Evolutionary conservation across 495 filamentous ascomycete genomes (phyloP).

Genomic region (Daldinia concentrica): DNA sequence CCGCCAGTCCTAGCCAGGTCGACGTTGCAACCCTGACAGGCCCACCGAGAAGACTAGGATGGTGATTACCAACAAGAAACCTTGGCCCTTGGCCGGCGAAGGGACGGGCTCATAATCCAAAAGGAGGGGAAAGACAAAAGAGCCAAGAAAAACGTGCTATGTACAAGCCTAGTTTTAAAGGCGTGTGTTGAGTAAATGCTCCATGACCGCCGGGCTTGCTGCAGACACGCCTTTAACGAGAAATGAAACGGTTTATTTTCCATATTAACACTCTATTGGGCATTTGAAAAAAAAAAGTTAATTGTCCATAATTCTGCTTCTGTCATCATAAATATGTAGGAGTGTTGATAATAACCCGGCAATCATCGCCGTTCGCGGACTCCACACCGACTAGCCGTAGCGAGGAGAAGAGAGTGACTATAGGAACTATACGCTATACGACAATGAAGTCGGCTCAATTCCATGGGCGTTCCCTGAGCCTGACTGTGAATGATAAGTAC

Average conservation of each 20-base stretch:
- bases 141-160: constrained; percentile 36
- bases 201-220: constrained; percentile 25
- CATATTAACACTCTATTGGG: constrained; percentile 51
- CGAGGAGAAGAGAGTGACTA: constrained; percentile 15
- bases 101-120: constrained; percentile 32
- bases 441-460: constrained; percentile 46
- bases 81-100: constrained; percentile 40
- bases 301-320: constrained; percentile 35
- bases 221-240: constrained; percentile 36
- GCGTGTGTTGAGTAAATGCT: constrained; percentile 28
- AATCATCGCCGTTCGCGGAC: constrained; percentile 39
- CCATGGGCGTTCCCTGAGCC: constrained; percentile 27
- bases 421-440: constrained; percentile 14
- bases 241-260: constrained; percentile 45
- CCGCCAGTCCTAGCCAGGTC: constrained; percentile 42
- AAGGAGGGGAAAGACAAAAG: constrained; percentile 36
- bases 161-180: constrained; percentile 30
- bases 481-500: constrained; percentile 32
- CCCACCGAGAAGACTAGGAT: constrained; percentile 38
- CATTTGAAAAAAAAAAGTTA: constrained; percentile 41
- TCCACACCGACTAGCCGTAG: constrained; percentile 22
- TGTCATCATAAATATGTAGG: constrained; percentile 35
- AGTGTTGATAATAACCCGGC: constrained; percentile 48
- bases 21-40: constrained; percentile 42
- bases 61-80: constrained; percentile 50